Percentiles rank a stretch among this genome's conserved stretches.
These are phyloP conservation scores for Scleroderma bovista DNA, from an alignment of 768 basidiomycete species.

Conservation along the genomic window DNA sequence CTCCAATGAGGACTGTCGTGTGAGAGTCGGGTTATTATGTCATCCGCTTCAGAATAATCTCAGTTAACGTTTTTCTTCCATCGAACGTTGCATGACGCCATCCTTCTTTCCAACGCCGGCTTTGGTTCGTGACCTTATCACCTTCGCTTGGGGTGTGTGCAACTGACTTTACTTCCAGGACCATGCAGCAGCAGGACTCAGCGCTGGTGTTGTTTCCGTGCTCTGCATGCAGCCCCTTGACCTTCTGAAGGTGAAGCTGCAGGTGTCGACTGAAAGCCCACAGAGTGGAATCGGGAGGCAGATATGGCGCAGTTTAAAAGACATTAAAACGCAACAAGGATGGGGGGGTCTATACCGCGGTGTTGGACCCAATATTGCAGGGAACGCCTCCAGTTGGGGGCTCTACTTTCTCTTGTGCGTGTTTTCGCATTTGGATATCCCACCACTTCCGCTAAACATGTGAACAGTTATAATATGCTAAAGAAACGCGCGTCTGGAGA, in stretches of 20 bases:
- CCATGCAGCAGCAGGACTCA: slow-evolving; percentile 91
- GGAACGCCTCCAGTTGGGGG: slow-evolving; percentile 96
- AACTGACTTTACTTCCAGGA: slow-evolving; percentile 48
- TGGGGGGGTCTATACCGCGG: slow-evolving; percentile 89
- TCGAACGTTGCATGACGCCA: slow-evolving; percentile 25
- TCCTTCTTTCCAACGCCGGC: slow-evolving; percentile 40
- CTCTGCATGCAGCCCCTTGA: slow-evolving; percentile 97
- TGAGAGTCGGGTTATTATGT: no score
- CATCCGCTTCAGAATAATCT: background rate
- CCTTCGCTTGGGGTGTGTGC: background rate
- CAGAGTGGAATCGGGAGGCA: slow-evolving; percentile 59
- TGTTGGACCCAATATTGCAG: slow-evolving; percentile 83
- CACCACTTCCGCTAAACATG: background rate
- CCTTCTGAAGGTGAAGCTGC: slow-evolving; percentile 89
- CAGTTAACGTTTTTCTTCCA: no score
- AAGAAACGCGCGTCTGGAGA: slow-evolving; percentile 73
- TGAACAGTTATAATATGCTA: slow-evolving; percentile 81
- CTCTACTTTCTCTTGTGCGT: slow-evolving; percentile 96
- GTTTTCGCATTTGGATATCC: slow-evolving; percentile 1
- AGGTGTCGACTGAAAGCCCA: slow-evolving; percentile 70
- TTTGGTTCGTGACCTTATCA: slow-evolving; percentile 17
- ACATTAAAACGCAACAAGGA: slow-evolving; percentile 71
- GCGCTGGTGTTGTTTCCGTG: slow-evolving; percentile 88
- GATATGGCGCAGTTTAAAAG: slow-evolving; percentile 70
- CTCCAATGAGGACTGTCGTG: no score